Conservation (phyloP, 176 grass and related monocot species). For the Rhynchospora tenuis region DNA sequence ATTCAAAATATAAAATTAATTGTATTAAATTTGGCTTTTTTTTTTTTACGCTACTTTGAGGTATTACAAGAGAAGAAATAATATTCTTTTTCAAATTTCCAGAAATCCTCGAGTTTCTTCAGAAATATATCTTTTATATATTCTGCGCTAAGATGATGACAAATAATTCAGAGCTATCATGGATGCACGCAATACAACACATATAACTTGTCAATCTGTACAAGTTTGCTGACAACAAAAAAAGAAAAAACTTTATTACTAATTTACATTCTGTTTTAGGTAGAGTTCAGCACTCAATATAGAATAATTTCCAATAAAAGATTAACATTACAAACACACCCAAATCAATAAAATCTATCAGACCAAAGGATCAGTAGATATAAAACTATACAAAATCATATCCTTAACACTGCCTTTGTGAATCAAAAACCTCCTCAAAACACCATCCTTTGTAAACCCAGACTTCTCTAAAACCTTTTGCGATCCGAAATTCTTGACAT, state of each 20-base stretch:
- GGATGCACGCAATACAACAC: neutral
- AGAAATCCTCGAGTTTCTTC: neutral
- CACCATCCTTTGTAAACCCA: slow-evolving; percentile 53
- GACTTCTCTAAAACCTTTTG: slow-evolving; percentile 81
- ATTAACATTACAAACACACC: no score
- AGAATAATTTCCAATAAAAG: no score
- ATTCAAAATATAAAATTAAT: no score
- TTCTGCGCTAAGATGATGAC: neutral
- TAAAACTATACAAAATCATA: slow-evolving; percentile 43
- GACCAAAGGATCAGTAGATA: no score
- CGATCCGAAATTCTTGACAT: neutral
- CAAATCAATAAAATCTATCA: no score
- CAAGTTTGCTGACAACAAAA: neutral
- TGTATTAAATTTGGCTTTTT: neutral
- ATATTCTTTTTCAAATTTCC: neutral
- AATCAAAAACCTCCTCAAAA: slow-evolving; percentile 34
- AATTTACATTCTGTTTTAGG: no score
- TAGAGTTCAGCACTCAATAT: no score
- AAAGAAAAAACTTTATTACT: no score
- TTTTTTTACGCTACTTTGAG: neutral
- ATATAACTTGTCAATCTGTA: neutral
- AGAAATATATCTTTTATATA: neutral
- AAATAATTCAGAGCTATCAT: neutral
- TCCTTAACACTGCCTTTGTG: slow-evolving; percentile 27
- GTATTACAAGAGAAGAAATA: no score